phyloP scores from a whole-genome alignment of 495 filamentous ascomycete genomes.

The Trichocladium antarcticum region DNA sequence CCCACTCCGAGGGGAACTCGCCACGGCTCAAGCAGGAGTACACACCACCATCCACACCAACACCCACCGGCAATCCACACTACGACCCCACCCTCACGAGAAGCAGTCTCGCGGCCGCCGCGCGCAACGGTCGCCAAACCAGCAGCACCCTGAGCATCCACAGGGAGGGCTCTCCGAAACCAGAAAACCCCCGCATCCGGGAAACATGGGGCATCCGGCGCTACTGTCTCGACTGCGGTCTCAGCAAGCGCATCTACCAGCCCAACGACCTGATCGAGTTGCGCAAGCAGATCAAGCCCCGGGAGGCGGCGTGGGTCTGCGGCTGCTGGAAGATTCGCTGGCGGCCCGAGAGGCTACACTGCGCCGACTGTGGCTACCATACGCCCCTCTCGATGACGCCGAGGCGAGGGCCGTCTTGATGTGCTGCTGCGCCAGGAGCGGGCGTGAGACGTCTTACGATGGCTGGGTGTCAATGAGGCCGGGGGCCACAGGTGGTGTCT shows the following conservation, averaged over 20 bases:
- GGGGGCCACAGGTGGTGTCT: too few species aligned
- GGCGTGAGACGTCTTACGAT: too few species aligned
- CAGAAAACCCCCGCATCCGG: too few species aligned
- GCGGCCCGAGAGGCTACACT: constrained; percentile 4
- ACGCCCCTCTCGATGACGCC: constrained; percentile 1
- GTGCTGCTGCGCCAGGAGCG: too few species aligned
- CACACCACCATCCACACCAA: constrained; percentile 1
- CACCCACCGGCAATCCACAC: constrained; percentile 17
- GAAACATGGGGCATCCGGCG: constrained; percentile 16
- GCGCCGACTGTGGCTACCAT: constrained; percentile 4
- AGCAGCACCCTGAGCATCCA: too few species aligned
- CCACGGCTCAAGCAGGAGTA: background rate
- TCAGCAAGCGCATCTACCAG: constrained; percentile 12
- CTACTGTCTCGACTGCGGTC: constrained; percentile 24
- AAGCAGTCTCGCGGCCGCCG: constrained; percentile 11
- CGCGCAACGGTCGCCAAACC: too few species aligned
- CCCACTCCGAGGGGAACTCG: background rate
- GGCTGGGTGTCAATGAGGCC: too few species aligned
- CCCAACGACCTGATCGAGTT: constrained; percentile 21
- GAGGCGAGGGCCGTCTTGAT: too few species aligned
- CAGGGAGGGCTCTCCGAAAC: too few species aligned
- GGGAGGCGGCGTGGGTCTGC: constrained; percentile 23
- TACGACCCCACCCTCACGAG: constrained; percentile 22
- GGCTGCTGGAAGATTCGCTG: constrained; percentile 12
- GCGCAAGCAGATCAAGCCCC: background rate